phyloP scores from a whole-genome alignment of 2,329 filamentous ascomycete genomes.

The Eutypella sp. region DNA sequence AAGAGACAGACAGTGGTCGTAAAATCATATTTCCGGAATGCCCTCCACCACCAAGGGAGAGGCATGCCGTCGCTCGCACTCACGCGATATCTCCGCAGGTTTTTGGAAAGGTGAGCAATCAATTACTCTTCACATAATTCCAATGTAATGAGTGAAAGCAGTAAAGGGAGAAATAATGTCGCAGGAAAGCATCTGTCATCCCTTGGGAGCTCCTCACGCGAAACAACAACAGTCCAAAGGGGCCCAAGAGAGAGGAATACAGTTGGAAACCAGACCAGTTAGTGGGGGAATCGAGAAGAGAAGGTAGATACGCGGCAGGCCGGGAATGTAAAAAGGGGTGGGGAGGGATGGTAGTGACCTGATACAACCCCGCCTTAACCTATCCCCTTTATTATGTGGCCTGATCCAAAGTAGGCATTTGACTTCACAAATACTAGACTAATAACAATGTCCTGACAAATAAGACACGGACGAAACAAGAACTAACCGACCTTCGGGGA shows the following conservation, averaged over 20 bases:
- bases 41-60: constrained; percentile 10
- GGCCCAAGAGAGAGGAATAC: background rate
- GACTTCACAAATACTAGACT: no score
- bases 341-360: no score
- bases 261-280: no score
- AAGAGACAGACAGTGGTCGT: constrained; percentile 23
- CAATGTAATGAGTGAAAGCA: background rate
- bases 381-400: no score
- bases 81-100: background rate
- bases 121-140: background rate
- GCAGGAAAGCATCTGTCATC: background rate
- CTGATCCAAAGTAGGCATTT: no score
- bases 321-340: no score
- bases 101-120: background rate
- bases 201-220: no score
- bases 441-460: no score
- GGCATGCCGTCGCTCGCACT: background rate
- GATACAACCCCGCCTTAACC: no score
- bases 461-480: no score
- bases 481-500: background rate
- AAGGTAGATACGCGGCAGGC: no score
- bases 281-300: no score
- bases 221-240: background rate
- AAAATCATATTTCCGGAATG: constrained; percentile 16
- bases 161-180: background rate